Base-by-base conservation (phyloP, 225 moss, liverwort and hornwort genomes). In the Asterella californica region DNA sequence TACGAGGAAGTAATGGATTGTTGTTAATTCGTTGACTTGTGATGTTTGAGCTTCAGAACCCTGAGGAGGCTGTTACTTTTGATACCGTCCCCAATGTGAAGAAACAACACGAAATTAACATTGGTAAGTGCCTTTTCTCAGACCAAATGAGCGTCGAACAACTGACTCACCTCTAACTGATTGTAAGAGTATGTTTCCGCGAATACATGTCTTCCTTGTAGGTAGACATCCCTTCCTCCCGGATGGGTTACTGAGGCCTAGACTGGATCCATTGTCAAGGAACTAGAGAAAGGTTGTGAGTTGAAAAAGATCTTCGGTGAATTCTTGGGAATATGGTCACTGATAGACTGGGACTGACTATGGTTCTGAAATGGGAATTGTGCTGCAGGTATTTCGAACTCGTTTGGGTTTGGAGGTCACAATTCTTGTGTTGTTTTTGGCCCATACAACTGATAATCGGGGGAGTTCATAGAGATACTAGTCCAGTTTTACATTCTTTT, bases 31-130 rank as follows among this genome's bases (percentile, higher is more conserved):
- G 36, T 36, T 67, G 36, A 48, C 47, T 10, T 46, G 8, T 12
- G 21, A 50, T 59, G 50, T 25, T 74, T 8, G 68, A 38, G 29
- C 19, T n/a, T 78, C 91, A 96, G 96, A 85, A 89, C 76, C 90
- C 91, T 27, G 96, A 96, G 86, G 89, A 91, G 75, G 55, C 85
- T 22, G 90, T 96, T 27, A 96, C 96, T 42, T 93, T 96, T 76
- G 96, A 96, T 86, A 96, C 96, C 32, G 92, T 96, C 53, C 77
- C 96, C 42, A 96, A 96, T 80, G 87, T 88, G 36, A 96, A 96
- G 91, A 94, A 93, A 86, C 81, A 94, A 80, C 96, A 96, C 49
- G 89, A 93, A 79, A 77, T 96, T 46, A 69, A 96, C 69, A 17
- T 96, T 70, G 96, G 96, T 96, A 84, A 80, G 89, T 75, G 34